Conservation (phyloP, 2,329 filamentous ascomycete species). For the Botryosphaeria dothidea region DNA sequence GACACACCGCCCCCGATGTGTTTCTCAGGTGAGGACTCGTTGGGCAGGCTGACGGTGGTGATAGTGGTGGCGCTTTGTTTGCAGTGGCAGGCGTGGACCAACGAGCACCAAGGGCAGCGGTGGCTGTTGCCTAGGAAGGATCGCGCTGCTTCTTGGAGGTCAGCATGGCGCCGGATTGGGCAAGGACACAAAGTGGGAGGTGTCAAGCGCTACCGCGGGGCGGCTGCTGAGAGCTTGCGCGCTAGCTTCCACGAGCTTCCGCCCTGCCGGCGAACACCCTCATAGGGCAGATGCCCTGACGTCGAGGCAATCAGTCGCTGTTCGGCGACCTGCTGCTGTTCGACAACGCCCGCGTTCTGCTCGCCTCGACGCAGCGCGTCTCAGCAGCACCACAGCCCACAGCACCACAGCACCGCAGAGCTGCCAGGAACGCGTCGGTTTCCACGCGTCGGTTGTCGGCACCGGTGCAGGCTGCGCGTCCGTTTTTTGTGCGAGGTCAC, state of each 20-base stretch:
- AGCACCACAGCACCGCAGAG: no score
- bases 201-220: neutral
- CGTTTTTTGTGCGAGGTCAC: slow-evolving; percentile 4
- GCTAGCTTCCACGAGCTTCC: slow-evolving; percentile 4
- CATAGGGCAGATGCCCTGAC: neutral
- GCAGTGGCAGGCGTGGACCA: neutral
- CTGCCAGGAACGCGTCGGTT: no score
- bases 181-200: neutral
- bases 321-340: no score
- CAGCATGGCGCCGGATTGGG: neutral
- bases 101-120: neutral
- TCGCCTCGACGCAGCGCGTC: no score
- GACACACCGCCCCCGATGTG: neutral
- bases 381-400: neutral
- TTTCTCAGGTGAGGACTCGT: neutral
- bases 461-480: neutral
- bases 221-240: neutral
- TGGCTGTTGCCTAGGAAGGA: neutral
- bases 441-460: no score
- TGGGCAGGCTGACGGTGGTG: neutral
- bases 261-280: neutral
- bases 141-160: neutral
- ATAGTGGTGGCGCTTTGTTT: neutral
- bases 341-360: no score
- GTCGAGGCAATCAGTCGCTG: no score